Evolutionary conservation across 2,329 filamentous ascomycete genomes (phyloP), one percentile per base, ranked within the genome.

Genomic region (Arthroderma uncinatum): DNA sequence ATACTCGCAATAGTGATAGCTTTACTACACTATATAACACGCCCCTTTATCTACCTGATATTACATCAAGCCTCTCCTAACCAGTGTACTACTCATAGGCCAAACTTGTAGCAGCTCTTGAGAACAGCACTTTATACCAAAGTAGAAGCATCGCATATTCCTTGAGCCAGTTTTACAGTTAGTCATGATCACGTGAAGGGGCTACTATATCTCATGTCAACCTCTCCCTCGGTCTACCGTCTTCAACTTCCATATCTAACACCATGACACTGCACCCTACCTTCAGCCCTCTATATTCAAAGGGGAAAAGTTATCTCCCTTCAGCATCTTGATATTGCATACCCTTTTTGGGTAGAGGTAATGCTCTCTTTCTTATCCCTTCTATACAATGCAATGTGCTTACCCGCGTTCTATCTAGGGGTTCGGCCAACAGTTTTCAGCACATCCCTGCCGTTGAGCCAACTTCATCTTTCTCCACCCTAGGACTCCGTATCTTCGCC

Each of bases 281-380:
- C 8, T 44, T 44, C 10, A 44, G 23, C 40, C 40, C 55, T 39
- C 44, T 57, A 40, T 16, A 58, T 55, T 9, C 52, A 47, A 44
- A 42, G 56, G 16, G 57, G 52, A 40, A 56, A 58, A 53, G 44
- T 58, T 36, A 33, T 55, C 25, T 14, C 8, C 53, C 39, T 39
- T 42, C n/a, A 56, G 16, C 40, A 50, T 12, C 4, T 56, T 42
- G 42, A 56, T 58, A 7, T 39, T 9, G 37, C 36, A n/a, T 34
- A 36, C 16, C 33, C 57, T 36, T 58, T 25, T 21, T 58, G 57
- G 57, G 30, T 36, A 16, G 57, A 58, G 37, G 57, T 58, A 56
- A 55, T 34, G 54, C 54, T 58, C 39, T n/a, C 12, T 54, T 44
- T 42, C 39, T 42, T 42, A 16, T 42, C 39, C 19, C 19, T 44